These are phyloP conservation scores for Fusarium sp. DNA, from an alignment of 2,329 filamentous ascomycete species.

Conservation along the genomic window DNA sequence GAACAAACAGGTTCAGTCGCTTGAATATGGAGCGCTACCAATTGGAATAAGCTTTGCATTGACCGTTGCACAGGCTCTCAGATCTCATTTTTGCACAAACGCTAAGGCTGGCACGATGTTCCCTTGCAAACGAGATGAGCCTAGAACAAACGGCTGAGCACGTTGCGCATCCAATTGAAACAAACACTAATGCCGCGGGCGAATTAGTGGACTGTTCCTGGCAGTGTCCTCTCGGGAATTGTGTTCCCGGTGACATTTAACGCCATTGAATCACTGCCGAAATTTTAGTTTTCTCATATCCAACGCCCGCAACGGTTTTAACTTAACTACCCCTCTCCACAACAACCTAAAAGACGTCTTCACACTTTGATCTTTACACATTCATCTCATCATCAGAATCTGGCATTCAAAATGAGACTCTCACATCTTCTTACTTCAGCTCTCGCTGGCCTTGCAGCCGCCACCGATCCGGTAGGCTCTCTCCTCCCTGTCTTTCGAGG, in stretches of 20 bases:
- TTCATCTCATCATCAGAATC: background rate
- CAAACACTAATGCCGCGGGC: too few relatives aligned
- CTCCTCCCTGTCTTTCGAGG: too few relatives aligned
- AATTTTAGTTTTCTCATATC: background rate
- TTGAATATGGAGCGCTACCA: background rate
- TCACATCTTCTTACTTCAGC: background rate
- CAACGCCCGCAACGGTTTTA: background rate
- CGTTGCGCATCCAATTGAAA: background rate
- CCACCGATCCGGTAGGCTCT: background rate
- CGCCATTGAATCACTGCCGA: background rate
- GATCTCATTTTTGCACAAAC: background rate
- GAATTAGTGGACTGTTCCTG: background rate
- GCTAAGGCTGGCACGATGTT: background rate
- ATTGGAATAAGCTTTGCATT: background rate
- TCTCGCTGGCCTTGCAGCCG: background rate
- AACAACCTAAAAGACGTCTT: background rate
- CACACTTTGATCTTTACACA: background rate
- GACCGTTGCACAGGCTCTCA: background rate
- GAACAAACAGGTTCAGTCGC: background rate
- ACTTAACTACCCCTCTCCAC: background rate
- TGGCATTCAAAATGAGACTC: background rate
- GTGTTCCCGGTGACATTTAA: background rate
- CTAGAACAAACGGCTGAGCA: background rate
- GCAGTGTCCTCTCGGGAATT: background rate
- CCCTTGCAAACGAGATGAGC: background rate